Percentiles rank a stretch among this genome's conserved stretches.
phyloP scores from a whole-genome alignment of 768 basidiomycete genomes.

The Rhodotorula kratochvilovae region DNA sequence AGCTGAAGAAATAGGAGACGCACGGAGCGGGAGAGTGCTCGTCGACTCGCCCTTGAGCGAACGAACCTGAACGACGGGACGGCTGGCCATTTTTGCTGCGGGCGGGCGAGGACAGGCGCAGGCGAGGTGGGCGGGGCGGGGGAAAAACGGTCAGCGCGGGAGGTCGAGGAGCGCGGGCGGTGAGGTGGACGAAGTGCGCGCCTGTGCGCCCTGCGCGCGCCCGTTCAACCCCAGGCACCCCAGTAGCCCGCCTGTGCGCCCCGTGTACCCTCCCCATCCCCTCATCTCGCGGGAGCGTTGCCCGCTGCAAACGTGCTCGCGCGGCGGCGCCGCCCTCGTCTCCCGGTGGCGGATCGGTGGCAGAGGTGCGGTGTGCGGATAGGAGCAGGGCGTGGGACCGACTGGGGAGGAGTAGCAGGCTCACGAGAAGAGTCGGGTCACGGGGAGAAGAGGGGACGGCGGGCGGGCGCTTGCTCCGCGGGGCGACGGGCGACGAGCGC shows the following conservation, averaged over 20 bases:
- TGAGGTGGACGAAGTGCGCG: too few relatives aligned
- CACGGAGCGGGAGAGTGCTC: constrained; percentile 39
- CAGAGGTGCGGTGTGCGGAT: too few relatives aligned
- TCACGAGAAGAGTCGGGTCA: not conserved
- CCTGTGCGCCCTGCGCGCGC: too few relatives aligned
- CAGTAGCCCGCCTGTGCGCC: too few relatives aligned
- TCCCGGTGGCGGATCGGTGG: too few relatives aligned
- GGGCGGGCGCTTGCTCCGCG: not conserved
- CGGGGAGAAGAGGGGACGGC: not conserved
- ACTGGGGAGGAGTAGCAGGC: not conserved
- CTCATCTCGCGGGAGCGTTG: too few relatives aligned
- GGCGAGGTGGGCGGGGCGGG: not conserved
- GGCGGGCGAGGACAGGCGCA: not conserved
- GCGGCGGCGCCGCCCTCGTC: too few relatives aligned
- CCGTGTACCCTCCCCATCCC: too few relatives aligned
- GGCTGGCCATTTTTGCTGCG: constrained; percentile 36
- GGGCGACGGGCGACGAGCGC: not conserved
- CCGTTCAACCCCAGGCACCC: too few relatives aligned
- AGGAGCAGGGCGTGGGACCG: too few relatives aligned
- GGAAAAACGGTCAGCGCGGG: not conserved
- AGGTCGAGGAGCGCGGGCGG: not conserved
- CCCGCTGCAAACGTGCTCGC: too few relatives aligned
- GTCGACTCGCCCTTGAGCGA: constrained; percentile 40
- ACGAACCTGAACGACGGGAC: constrained; percentile 41
- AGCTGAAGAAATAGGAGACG: not conserved